phyloP scores from a whole-genome alignment of 2,329 filamentous ascomycete genomes.

The Xylaria arbuscula region DNA sequence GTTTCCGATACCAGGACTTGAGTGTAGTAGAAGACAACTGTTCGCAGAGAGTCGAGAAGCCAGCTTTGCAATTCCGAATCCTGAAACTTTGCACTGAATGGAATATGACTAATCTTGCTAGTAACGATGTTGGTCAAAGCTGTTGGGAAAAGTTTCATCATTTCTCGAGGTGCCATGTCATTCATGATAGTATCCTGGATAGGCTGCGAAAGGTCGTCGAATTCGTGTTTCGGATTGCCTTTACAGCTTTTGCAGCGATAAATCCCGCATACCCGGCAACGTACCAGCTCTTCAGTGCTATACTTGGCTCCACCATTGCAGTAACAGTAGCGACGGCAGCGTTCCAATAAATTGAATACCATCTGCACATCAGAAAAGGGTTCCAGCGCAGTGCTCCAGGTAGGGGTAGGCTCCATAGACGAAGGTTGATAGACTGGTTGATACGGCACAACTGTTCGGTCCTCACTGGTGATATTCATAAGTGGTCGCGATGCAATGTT shows the following conservation, averaged over 20 bases:
- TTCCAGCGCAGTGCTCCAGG: conserved; percentile 21
- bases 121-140: conserved; percentile 33
- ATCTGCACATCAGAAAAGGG: conserved; percentile 17
- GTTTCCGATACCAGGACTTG: conserved; percentile 44
- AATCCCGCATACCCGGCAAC: conserved; percentile 51
- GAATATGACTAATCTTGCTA: conserved; percentile 11
- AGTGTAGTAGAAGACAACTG: conserved; percentile 43
- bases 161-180: conserved; percentile 30
- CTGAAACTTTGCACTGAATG: conserved; percentile 12
- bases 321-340: conserved; percentile 51
- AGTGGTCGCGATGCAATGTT: not conserved
- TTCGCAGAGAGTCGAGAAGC: conserved; percentile 29
- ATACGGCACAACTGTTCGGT: conserved; percentile 8
- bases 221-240: conserved; percentile 54
- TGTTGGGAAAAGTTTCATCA: conserved; percentile 43
- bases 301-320: conserved; percentile 51
- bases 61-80: not conserved
- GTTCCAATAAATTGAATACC: conserved; percentile 33
- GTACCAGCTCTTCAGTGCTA: conserved; percentile 42
- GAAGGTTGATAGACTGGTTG: conserved; percentile 25
- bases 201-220: conserved; percentile 30
- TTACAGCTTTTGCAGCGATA: conserved; percentile 54
- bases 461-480: not conserved
- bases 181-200: conserved; percentile 39
- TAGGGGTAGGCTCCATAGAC: conserved; percentile 4